Evolutionary conservation across 164 flowering plant genomes (phyloP).

Genomic region (Sextonia rubra): DNA sequence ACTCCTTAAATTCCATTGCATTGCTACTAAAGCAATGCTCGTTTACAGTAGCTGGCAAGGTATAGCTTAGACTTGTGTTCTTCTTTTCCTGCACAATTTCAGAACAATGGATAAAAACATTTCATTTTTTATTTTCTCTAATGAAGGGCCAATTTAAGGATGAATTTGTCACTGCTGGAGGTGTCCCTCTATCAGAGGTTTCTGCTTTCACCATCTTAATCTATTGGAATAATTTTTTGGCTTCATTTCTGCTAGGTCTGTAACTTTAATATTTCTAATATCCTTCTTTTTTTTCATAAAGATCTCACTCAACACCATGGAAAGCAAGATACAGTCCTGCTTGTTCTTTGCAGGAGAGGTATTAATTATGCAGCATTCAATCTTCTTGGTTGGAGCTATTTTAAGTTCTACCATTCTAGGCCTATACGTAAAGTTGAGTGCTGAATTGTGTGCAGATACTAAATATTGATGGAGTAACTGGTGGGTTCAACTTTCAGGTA

Average conservation of each 20-base stretch:
- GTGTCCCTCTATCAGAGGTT: constrained; percentile 93
- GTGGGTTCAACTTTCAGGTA: constrained; percentile 99
- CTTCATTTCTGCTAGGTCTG: not conserved
- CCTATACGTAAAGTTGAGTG: not conserved
- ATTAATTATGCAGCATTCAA: constrained; percentile 1
- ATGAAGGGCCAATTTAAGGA: constrained; percentile 92
- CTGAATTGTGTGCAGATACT: constrained; percentile 47
- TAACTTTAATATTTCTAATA: not conserved
- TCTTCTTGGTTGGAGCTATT: not conserved
- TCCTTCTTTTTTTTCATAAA: constrained; percentile 24
- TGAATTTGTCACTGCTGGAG: constrained; percentile 98
- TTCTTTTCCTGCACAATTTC: not conserved
- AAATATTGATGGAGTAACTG: constrained; percentile 94
- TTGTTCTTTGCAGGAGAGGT: constrained; percentile 98
- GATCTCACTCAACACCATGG: constrained; percentile 81
- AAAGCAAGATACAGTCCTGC: constrained; percentile 58
- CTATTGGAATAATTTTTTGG: not conserved
- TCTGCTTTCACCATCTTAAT: constrained; percentile 17
- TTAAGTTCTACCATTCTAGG: not conserved
- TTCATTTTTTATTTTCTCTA: constrained; percentile 1
- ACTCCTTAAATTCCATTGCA: constrained; percentile 44
- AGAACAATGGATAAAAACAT: not conserved
- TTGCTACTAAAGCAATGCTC: constrained; percentile 64
- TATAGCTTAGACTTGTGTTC: constrained; percentile 11
- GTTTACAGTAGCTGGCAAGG: constrained; percentile 74